Percentiles rank a stretch among this genome's conserved stretches.
These are phyloP conservation scores for Botryotinia globosa DNA, from an alignment of 2,329 filamentous ascomycete species.

Conservation along the genomic window DNA sequence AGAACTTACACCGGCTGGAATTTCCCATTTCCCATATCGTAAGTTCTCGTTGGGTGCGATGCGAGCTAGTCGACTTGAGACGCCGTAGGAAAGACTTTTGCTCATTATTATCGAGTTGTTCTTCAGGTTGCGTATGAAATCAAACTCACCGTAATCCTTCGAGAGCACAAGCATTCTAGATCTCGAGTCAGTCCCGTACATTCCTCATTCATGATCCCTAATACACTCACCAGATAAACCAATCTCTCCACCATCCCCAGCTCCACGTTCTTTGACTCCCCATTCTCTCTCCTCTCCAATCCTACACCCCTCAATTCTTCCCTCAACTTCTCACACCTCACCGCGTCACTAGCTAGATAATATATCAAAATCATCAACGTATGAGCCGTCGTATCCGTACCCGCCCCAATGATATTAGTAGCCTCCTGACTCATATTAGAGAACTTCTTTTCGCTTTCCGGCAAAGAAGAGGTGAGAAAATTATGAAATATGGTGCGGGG, in stretches of 20 bases:
- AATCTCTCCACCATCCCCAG: constrained; percentile 30
- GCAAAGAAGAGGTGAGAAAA: constrained; percentile 25
- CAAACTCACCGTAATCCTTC: neutral
- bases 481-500: constrained; percentile 28
- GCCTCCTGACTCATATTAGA: constrained; percentile 29
- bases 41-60: constrained; percentile 21
- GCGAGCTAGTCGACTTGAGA: constrained; percentile 22
- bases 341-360: constrained; percentile 24
- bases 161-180: constrained; percentile 1
- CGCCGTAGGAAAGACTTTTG: constrained; percentile 25
- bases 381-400: constrained; percentile 28
- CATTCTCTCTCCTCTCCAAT: neutral
- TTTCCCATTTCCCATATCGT: constrained; percentile 23
- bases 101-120: neutral
- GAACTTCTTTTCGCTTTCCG: constrained; percentile 24
- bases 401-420: constrained; percentile 28
- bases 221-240: neutral
- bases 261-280: neutral
- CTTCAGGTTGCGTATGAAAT: no score
- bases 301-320: constrained; percentile 23
- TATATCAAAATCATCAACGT: constrained; percentile 22
- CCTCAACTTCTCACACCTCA: constrained; percentile 22
- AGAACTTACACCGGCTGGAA: constrained; percentile 24
- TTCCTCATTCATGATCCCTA: neutral
- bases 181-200: neutral